Evolutionary conservation across 345 rosid genomes (phyloP).

Genomic region (Populus deltoides): DNA sequence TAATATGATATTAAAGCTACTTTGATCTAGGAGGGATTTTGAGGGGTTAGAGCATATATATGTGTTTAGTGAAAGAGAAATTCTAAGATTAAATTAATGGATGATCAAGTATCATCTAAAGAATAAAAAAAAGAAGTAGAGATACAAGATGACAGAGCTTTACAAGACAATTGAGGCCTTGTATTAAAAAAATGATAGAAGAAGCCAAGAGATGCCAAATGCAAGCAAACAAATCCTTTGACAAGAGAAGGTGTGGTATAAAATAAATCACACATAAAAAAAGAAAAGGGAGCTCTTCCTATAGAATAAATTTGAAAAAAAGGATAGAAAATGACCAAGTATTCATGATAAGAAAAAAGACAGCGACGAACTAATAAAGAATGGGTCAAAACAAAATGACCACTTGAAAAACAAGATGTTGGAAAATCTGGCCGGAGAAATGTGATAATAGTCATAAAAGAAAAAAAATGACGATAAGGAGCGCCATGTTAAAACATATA

Average conservation of each 20-base stretch:
- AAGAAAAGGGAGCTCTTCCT: no score
- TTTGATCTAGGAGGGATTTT: no score
- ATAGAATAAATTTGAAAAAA: no score
- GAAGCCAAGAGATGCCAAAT: background rate
- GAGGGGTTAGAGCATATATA: background rate
- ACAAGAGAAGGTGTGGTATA: background rate
- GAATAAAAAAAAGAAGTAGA: no score
- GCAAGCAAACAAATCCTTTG: background rate
- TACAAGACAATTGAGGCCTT: background rate
- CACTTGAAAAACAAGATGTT: no score
- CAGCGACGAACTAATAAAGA: fast-evolving
- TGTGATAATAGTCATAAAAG: background rate
- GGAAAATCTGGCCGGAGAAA: no score
- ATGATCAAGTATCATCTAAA: no score
- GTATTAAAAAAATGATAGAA: no score
- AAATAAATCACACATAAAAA: background rate
- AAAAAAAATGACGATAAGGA: no score
- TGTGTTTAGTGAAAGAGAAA: background rate
- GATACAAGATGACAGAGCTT: background rate
- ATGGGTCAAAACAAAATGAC: fast-evolving
- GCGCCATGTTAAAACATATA: background rate
- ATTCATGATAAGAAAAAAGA: no score
- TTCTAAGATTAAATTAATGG: no score
- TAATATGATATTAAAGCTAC: background rate
- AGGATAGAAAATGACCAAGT: no score